Evolutionary conservation across 2,329 filamentous ascomycete genomes (phyloP).

Genomic region (Colletotrichum echinochloae): DNA sequence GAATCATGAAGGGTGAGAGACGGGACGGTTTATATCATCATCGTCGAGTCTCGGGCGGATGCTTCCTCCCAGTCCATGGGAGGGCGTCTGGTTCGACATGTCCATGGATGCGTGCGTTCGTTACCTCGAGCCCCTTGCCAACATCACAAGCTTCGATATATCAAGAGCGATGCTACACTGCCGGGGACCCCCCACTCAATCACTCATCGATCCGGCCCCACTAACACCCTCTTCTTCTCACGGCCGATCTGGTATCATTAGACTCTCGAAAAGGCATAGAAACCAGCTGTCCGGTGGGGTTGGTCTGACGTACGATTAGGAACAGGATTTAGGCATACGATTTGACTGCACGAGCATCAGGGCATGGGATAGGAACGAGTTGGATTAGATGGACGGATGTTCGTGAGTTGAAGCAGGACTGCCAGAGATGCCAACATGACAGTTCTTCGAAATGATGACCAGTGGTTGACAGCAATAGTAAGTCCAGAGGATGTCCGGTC

Average conservation of each 20-base stretch:
- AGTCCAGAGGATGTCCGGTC: not conserved
- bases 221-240: not conserved
- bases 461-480: not conserved
- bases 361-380: not conserved
- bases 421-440: constrained; percentile 15
- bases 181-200: not conserved
- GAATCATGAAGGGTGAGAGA: constrained; percentile 9
- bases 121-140: constrained; percentile 3
- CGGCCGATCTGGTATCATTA: not conserved
- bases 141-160: constrained; percentile 17
- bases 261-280: not conserved
- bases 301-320: not conserved
- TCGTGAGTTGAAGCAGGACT: not conserved
- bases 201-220: not conserved
- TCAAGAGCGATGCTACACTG: not conserved
- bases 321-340: not conserved
- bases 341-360: not conserved
- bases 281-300: not conserved
- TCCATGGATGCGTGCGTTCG: constrained; percentile 1
- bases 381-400: not conserved
- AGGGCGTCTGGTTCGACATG: not conserved
- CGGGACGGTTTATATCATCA: constrained; percentile 33
- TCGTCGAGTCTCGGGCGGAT: constrained; percentile 4
- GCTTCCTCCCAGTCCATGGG: not conserved
- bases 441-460: not conserved